Percentiles rank a stretch among this genome's conserved stretches.
These are phyloP conservation scores for Tulasnella sp. DNA, from an alignment of 768 basidiomycete species.

Conservation along the genomic window DNA sequence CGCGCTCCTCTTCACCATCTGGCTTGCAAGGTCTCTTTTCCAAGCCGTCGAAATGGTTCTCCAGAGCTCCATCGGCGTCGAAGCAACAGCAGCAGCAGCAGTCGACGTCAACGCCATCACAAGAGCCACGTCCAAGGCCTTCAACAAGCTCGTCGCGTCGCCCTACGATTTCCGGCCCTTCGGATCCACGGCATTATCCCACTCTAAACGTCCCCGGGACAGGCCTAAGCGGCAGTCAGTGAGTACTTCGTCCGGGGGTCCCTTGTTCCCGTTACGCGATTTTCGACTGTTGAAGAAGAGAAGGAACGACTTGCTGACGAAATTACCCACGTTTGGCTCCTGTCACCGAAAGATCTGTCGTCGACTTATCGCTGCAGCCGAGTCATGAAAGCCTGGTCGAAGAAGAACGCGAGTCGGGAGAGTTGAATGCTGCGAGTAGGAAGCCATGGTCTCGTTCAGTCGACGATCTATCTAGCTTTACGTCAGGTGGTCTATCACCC, in stretches of 20 bases:
- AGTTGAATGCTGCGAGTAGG: constrained; percentile 57
- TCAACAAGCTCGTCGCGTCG: constrained; percentile 1
- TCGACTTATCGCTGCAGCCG: constrained; percentile 47
- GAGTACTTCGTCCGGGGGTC: constrained; percentile 26
- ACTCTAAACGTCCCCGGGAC: constrained; percentile 29
- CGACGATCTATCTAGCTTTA: constrained; percentile 46
- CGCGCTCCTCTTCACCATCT: constrained; percentile 57
- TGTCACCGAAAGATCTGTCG: constrained; percentile 43
- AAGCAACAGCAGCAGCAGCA: constrained; percentile 26
- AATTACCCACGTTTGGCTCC: background rate
- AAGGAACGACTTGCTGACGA: background rate
- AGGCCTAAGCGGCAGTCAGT: constrained; percentile 45
- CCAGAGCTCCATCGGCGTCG: constrained; percentile 45
- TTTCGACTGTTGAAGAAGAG: constrained; percentile 11
- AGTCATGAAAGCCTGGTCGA: constrained; percentile 31
- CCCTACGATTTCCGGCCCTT: constrained; percentile 76
- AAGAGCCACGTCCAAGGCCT: background rate
- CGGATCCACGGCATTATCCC: constrained; percentile 54
- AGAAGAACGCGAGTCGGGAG: constrained; percentile 29
- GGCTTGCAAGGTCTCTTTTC: constrained; percentile 56
- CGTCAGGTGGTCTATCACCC: background rate
- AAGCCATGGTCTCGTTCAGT: constrained; percentile 72
- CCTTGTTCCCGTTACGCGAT: background rate
- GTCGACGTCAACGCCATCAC: background rate
- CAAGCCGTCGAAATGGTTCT: constrained; percentile 65